Evolutionary conservation across 2,329 filamentous ascomycete species (phyloP), one percentile per base, ranked within the genome.

Genomic region (Penicillium glabrum): DNA sequence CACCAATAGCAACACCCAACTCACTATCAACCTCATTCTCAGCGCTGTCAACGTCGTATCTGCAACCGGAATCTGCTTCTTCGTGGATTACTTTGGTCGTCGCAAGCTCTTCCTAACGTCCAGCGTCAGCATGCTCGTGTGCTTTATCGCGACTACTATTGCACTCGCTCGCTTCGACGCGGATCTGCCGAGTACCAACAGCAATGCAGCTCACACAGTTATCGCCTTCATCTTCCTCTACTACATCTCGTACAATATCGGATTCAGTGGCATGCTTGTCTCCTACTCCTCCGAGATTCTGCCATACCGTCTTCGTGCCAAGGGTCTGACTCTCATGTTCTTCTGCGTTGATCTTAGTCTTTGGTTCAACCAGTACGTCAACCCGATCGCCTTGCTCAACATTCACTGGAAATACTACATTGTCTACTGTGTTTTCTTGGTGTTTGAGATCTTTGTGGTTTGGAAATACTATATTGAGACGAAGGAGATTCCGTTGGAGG

Each of bases 251-350:
- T 62, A 55, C 37, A 57, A 58, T 14, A 57, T 62, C n/a, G 58
- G 47, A 5, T 57, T 47, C 45, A 55, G 48, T 13, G 70, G 71
- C 29, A 61, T 77, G 19, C 63, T 76, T 16, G 67, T 74, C 10
- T 68, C 69, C 3, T 77, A 82, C 67, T 74, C 75, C 3, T 74
- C 76, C 51, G 79, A 82, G 60, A 80, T 82, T 58, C 67, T 80
- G 56, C 79, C 79, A 3, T 82, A 77, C 70, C 75, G 74, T 57
- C 75, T 81, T 54, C 78, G 80, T 49, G 77, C 78, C 56, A 80
- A 80, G 69, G 80, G 79, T 43, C 69, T 81, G 51, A 72, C 69
- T 0, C 65, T 74, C 53, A 71, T 73, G 68, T 70, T 69, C 62
- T 61, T 72, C 39, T 70, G 67, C 46, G 67, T 73, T 54, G 68